Percentiles rank a stretch among this genome's conserved stretches.
phyloP scores from a whole-genome alignment of 2,329 filamentous ascomycete species.

The Gremmenia infestans region DNA sequence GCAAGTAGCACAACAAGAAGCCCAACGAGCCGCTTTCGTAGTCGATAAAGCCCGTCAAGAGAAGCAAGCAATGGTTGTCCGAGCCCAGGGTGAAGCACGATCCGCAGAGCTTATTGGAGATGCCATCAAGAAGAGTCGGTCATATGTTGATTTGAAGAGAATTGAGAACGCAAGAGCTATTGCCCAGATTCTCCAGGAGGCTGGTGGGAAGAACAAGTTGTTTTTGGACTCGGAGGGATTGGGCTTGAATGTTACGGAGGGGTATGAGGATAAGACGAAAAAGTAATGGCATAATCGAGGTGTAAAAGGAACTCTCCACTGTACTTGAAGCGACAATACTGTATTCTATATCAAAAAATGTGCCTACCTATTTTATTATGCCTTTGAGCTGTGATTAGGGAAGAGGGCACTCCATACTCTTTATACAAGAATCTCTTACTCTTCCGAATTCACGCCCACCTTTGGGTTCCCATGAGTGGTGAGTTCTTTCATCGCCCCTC shows the following conservation, averaged over 20 bases:
- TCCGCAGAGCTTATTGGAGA: constrained; percentile 98
- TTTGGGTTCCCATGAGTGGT: background rate
- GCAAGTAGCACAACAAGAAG: constrained; percentile 82
- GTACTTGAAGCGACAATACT: constrained; percentile 34
- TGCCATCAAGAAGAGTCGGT: constrained; percentile 98
- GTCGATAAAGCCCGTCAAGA: constrained; percentile 99
- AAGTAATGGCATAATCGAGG: constrained; percentile 35
- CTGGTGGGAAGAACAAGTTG: constrained; percentile 83
- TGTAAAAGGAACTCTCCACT: constrained; percentile 41
- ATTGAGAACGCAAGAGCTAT: constrained; percentile 94
- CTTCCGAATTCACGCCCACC: too few species aligned
- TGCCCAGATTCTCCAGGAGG: constrained; percentile 81
- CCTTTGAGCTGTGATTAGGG: background rate
- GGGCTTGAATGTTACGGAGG: constrained; percentile 77
- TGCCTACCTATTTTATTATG: background rate
- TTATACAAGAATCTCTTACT: too few species aligned
- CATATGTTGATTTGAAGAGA: constrained; percentile 94
- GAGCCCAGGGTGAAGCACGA: constrained; percentile 96
- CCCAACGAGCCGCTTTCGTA: constrained; percentile 92
- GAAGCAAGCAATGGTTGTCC: constrained; percentile 98
- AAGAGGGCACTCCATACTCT: background rate
- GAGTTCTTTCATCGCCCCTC: too few species aligned
- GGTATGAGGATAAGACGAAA: constrained; percentile 40
- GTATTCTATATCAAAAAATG: constrained; percentile 25
- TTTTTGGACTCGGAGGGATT: constrained; percentile 88